Evolutionary conservation across 257 asterid genomes (phyloP).

Genomic region (Solanum appendiculatum): DNA sequence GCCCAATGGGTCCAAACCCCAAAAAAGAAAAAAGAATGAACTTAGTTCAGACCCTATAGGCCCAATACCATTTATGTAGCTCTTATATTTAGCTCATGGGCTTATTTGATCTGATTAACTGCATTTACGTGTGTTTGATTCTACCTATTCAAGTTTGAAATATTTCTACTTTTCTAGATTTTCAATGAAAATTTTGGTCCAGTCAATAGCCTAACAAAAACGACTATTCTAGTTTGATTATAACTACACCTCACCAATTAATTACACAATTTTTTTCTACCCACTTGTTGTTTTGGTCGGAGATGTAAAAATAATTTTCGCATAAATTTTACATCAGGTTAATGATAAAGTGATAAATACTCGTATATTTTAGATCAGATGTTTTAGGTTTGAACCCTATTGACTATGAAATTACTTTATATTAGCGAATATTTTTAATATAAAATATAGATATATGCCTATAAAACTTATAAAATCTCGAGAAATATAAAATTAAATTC

Average conservation of each 20-base stretch:
- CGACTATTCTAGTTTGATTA: not conserved
- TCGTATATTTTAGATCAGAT: too few relatives aligned
- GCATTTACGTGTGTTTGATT: not conserved
- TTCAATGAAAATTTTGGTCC: not conserved
- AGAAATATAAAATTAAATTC: too few relatives aligned
- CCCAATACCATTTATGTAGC: not conserved
- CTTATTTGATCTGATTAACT: not conserved
- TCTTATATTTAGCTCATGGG: not conserved
- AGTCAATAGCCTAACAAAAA: not conserved
- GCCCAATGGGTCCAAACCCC: not conserved
- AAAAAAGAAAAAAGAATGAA: not conserved
- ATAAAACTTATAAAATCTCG: too few relatives aligned
- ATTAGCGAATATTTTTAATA: too few relatives aligned
- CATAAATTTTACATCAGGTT: not conserved
- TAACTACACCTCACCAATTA: not conserved
- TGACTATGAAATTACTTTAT: not conserved
- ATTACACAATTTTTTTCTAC: not conserved
- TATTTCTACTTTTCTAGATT: not conserved
- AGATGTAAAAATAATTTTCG: not conserved
- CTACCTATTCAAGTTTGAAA: not conserved
- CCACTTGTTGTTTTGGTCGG: not conserved
- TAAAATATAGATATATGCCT: too few relatives aligned
- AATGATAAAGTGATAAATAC: not conserved
- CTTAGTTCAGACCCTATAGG: not conserved
- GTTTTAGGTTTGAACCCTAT: not conserved